A percentile compares a stretch with the other conserved stretches of the same genome.
Conservation (phyloP, 306 rosid species). For the Vicia sativa region DNA sequence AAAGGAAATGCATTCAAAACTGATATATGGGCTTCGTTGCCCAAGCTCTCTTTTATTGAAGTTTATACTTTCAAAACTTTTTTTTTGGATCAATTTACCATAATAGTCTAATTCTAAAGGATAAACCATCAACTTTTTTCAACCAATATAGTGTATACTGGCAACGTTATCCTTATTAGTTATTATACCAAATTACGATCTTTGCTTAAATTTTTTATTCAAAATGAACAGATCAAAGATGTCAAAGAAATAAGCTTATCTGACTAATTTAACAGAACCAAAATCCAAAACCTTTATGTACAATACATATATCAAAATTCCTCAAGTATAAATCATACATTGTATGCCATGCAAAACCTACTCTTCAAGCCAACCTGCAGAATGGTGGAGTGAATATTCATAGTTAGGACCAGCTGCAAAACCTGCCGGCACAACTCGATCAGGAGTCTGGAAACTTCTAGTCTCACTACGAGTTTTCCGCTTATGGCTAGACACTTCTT, state of each 20-base stretch:
- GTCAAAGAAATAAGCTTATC: background rate
- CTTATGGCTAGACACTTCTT: conserved; percentile 24
- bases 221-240: background rate
- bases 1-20: too few species aligned
- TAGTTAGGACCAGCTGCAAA: conserved; percentile 54
- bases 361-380: conserved; percentile 79
- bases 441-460: conserved; percentile 2
- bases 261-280: too few species aligned
- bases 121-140: too few species aligned
- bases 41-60: too few species aligned
- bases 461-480: background rate
- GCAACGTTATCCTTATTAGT: background rate
- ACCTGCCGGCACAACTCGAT: conserved; percentile 38
- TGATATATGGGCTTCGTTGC: too few species aligned
- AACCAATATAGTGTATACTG: background rate
- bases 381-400: conserved; percentile 42
- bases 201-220: background rate
- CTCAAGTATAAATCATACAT: background rate
- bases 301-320: background rate
- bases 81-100: too few species aligned
- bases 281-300: background rate
- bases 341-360: conserved; percentile 33
- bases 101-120: too few species aligned
- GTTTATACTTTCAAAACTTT: too few species aligned
- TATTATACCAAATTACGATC: background rate